These are phyloP conservation scores for Pythium biforme DNA, from an alignment of 352 stramenopile species.

Conservation along the genomic window DNA sequence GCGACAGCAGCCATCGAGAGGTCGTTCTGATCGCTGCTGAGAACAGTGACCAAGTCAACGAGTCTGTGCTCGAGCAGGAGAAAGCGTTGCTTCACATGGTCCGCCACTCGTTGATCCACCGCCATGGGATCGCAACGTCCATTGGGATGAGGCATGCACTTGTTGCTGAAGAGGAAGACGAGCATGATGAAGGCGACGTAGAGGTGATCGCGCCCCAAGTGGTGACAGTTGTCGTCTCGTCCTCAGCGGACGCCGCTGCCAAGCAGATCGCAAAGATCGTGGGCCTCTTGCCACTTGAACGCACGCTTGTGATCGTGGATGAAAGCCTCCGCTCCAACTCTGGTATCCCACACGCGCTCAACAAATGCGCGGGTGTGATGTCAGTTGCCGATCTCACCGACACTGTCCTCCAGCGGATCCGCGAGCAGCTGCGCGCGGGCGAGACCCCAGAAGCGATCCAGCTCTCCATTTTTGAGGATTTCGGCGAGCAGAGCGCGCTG, in stretches of 20 bases:
- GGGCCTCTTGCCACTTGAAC: constrained; percentile 3
- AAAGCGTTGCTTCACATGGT: constrained; percentile 7
- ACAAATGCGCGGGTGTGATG: constrained; percentile 21
- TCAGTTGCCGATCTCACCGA: constrained; percentile 59
- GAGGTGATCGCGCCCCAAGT: not conserved
- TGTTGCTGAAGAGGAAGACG: constrained; percentile 5
- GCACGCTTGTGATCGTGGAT: constrained; percentile 20
- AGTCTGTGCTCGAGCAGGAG: not conserved
- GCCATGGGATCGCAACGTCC: constrained; percentile 1
- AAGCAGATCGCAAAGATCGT: constrained; percentile 8
- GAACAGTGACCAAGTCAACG: not conserved
- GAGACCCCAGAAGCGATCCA: constrained; percentile 35
- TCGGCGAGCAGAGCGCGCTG: constrained; percentile 48
- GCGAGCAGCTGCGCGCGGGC: constrained; percentile 40
- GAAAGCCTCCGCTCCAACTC: not conserved
- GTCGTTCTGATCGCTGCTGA: constrained; percentile 5
- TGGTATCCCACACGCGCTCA: not conserved
- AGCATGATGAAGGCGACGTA: constrained; percentile 1
- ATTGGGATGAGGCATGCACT: constrained; percentile 2
- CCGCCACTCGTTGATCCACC: constrained; percentile 17
- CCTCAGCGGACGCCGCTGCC: not conserved
- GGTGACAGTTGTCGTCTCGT: constrained; percentile 9
- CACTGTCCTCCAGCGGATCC: constrained; percentile 48
- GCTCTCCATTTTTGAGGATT: constrained; percentile 24
- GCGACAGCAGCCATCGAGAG: not conserved